Conservation (phyloP, 371 early-diverging fungal genomes). For the Paraphysoderma sedebokerense region DNA sequence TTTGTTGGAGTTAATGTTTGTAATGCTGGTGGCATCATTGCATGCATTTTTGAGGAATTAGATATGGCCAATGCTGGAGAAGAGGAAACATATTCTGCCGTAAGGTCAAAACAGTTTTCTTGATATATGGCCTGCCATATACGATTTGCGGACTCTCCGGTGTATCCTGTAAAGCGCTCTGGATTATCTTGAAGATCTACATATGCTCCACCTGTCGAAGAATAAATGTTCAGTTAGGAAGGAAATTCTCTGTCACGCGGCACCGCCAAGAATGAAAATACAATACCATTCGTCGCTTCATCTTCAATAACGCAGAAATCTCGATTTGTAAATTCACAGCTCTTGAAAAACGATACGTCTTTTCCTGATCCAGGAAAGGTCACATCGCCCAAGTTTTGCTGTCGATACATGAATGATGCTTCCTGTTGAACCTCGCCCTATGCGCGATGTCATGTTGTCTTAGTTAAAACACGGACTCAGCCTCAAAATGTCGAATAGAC, state of each 20-base stretch:
- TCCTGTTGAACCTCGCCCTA: not conserved
- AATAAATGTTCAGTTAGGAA: not conserved
- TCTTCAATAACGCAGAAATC: slow-evolving; percentile 87
- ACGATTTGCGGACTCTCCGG: slow-evolving; percentile 65
- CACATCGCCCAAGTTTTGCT: slow-evolving; percentile 3
- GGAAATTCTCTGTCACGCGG: not conserved
- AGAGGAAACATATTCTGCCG: slow-evolving; percentile 34
- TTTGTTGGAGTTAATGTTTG: too few relatives aligned
- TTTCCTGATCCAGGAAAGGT: slow-evolving; percentile 10
- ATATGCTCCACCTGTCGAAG: slow-evolving; percentile 56
- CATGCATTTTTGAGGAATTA: not conserved
- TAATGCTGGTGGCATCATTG: not conserved
- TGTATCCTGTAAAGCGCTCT: slow-evolving; percentile 92
- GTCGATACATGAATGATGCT: not conserved
- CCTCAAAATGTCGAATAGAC: not conserved
- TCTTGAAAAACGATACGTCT: slow-evolving; percentile 12
- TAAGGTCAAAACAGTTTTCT: slow-evolving; percentile 84
- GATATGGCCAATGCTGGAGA: slow-evolving; percentile 15
- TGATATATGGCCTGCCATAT: slow-evolving; percentile 91
- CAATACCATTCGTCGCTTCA: slow-evolving; percentile 37
- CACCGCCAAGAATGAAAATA: not conserved
- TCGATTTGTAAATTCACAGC: slow-evolving; percentile 46
- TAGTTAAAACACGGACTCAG: not conserved
- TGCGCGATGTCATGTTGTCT: not conserved
- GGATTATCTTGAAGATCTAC: slow-evolving; percentile 81